These are phyloP conservation scores for Paecilomyces fulvus DNA, from an alignment of 2,329 filamentous ascomycete genomes.

Conservation along the genomic window DNA sequence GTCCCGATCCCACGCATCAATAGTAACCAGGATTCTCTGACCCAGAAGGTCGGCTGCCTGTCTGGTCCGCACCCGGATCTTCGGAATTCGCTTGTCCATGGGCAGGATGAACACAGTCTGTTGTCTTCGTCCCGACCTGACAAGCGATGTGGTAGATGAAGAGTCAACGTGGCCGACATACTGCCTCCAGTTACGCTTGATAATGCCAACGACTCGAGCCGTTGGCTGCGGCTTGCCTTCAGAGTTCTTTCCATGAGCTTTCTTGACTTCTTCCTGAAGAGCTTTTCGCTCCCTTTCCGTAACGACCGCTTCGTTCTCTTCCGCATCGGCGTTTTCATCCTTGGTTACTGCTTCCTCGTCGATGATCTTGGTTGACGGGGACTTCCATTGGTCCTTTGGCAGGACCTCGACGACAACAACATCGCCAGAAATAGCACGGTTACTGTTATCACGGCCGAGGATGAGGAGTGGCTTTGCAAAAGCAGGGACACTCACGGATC, in stretches of 20 bases:
- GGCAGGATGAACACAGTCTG: conserved; percentile 92
- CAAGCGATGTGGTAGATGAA: conserved; percentile 66
- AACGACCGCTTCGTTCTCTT: conserved; percentile 66
- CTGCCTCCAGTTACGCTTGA: conserved; percentile 96
- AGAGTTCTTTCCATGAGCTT: conserved; percentile 64
- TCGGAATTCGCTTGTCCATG: conserved; percentile 97
- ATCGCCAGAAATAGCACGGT: conserved; percentile 85
- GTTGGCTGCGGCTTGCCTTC: conserved; percentile 82
- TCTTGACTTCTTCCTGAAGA: conserved; percentile 84
- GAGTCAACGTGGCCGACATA: conserved; percentile 94
- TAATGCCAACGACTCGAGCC: conserved; percentile 79
- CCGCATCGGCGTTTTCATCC: conserved; percentile 86
- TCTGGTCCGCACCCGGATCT: conserved; percentile 84
- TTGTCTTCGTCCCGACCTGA: conserved; percentile 70
- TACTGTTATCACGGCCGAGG: conserved; percentile 90
- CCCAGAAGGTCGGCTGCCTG: conserved; percentile 84
- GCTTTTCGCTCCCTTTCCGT: conserved; percentile 79
- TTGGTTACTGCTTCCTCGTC: conserved; percentile 88
- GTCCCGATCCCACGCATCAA: conserved; percentile 92
- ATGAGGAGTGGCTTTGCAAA: conserved; percentile 86
- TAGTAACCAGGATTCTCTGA: conserved; percentile 84
- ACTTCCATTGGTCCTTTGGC: conserved; percentile 93
- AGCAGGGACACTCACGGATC: conserved; percentile 77
- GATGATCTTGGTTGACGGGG: conserved; percentile 87
- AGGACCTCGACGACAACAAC: conserved; percentile 87